phyloP scores from a whole-genome alignment of 1,284 basidiomycete genomes.

The Athelia psychrophila region DNA sequence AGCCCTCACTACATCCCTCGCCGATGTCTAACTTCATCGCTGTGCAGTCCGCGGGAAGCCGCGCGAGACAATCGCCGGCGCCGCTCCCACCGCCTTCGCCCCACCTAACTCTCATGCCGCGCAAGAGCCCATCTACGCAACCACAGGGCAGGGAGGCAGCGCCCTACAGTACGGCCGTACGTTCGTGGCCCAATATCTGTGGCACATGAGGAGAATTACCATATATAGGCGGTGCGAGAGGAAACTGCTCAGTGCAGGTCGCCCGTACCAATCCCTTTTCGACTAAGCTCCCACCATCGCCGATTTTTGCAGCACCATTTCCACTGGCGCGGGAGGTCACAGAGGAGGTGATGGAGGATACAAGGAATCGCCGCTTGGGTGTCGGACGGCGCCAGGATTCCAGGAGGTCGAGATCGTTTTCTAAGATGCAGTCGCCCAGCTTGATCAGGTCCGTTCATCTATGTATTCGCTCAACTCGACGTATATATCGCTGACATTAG shows the following conservation, averaged over 20 bases:
- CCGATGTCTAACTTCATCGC: not conserved
- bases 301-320: slow-evolving; percentile 1
- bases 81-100: slow-evolving; percentile 15
- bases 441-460: slow-evolving; percentile 33
- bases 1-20: not conserved
- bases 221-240: slow-evolving; percentile 60
- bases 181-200: not conserved
- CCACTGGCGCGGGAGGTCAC: no score
- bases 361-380: no score
- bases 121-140: slow-evolving; percentile 1
- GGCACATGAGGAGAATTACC: slow-evolving; percentile 37
- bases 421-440: slow-evolving; percentile 49
- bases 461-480: not conserved
- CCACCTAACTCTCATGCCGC: slow-evolving; percentile 9
- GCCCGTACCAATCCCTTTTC: slow-evolving; percentile 70
- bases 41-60: not conserved
- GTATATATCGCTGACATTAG: not conserved
- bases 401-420: slow-evolving; percentile 61
- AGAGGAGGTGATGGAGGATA: no score
- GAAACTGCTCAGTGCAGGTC: slow-evolving; percentile 49
- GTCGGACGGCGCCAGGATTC: no score
- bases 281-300: slow-evolving; percentile 47
- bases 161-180: not conserved
- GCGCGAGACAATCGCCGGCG: slow-evolving; percentile 21
- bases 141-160: not conserved